These are phyloP conservation scores for carrot (Daucus carota) DNA, from an alignment of 129 eudicot genomes.

Conservation along the genomic window DNA sequence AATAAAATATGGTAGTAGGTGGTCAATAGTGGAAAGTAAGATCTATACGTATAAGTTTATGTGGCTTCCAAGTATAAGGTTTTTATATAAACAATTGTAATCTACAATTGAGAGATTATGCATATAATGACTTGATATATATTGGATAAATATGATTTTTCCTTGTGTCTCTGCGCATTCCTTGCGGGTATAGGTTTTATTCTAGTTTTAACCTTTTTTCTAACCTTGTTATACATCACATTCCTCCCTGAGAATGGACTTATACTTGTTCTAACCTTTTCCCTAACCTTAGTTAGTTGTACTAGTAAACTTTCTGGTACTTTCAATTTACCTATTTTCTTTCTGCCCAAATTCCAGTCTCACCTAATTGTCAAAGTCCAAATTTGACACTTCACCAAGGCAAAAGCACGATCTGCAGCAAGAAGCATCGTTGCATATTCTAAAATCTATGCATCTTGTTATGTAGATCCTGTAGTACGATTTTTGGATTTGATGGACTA, in stretches of 20 bases:
- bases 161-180: too few relatives aligned
- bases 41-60: not conserved
- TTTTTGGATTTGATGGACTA: not conserved
- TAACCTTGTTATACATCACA: too few relatives aligned
- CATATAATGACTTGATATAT: not conserved
- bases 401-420: not conserved
- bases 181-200: not conserved
- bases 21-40: not conserved
- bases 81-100: too few relatives aligned
- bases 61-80: not conserved
- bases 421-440: not conserved
- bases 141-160: not conserved
- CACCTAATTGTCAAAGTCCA: not conserved
- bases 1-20: not conserved
- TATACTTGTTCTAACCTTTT: not conserved
- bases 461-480: not conserved
- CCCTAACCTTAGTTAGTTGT: not conserved
- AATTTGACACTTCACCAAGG: not conserved
- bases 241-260: not conserved
- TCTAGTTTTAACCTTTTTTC: not conserved
- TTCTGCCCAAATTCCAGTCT: too few relatives aligned
- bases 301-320: not conserved
- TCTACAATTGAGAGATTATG: not conserved
- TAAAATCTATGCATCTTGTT: too few relatives aligned
- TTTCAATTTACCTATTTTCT: not conserved